Evolutionary conservation across 306 rosid genomes (phyloP).

Genomic region (Lathyrus aphaca): DNA sequence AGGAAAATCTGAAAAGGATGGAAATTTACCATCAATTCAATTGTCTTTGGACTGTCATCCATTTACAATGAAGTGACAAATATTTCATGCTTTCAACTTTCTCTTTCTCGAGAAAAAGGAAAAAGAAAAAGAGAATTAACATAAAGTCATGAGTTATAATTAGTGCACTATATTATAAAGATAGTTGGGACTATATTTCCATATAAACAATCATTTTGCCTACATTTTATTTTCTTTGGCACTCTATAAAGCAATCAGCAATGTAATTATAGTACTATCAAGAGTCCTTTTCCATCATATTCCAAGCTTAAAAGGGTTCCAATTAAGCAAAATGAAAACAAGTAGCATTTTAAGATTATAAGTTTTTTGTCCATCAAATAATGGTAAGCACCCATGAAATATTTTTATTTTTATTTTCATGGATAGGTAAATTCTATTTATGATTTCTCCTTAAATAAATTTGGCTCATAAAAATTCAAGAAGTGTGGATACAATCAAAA

Average conservation of each 20-base stretch:
- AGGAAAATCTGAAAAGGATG: conserved; percentile 28
- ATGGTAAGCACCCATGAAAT: conserved; percentile 12
- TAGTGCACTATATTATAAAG: conserved; percentile 7
- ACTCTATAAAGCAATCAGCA: conserved; percentile 41
- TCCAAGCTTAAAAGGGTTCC: conserved; percentile 73
- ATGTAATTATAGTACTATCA: conserved; percentile 28
- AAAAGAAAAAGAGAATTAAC: conserved; percentile 42
- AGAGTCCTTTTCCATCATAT: conserved; percentile 67
- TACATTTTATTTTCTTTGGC: conserved; percentile 54
- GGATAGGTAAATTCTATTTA: not conserved
- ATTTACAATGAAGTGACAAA: conserved; percentile 59
- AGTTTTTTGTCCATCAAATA: conserved; percentile 35
- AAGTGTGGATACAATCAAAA: too few species aligned
- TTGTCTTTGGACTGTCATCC: conserved; percentile 79
- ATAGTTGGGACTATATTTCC: conserved; percentile 64
- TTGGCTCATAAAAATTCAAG: too few species aligned
- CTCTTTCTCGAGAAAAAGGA: conserved; percentile 46
- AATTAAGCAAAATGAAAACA: conserved; percentile 48
- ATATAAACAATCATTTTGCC: conserved; percentile 60
- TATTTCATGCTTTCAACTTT: conserved; percentile 52
- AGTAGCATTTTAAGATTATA: conserved; percentile 44
- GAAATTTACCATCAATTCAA: conserved; percentile 52
- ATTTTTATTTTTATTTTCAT: not conserved
- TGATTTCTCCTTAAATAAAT: too few species aligned
- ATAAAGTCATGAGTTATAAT: conserved; percentile 53